These are phyloP conservation scores for Grosmannia huntii DNA, from an alignment of 2,329 filamentous ascomycete species.

Conservation along the genomic window DNA sequence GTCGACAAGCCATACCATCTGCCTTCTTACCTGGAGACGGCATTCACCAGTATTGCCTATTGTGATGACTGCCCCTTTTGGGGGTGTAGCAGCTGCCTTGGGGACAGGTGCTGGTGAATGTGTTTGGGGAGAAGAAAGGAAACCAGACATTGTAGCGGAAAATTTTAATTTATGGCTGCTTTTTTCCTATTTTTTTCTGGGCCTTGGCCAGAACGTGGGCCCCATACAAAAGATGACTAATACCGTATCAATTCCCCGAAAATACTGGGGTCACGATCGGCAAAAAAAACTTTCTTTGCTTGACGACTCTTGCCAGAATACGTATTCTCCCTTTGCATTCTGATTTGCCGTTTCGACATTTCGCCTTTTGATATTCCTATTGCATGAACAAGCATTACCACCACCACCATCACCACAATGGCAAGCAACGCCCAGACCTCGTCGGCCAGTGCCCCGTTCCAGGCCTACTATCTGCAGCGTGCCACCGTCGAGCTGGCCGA, in stretches of 20 bases:
- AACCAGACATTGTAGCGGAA: background rate
- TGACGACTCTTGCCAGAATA: background rate
- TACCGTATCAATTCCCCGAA: background rate
- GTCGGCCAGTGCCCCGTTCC: constrained; percentile 30
- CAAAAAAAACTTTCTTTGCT: background rate
- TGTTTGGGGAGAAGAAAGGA: background rate
- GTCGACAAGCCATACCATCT: background rate
- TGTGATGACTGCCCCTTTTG: background rate
- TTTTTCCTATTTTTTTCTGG: background rate
- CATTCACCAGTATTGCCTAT: background rate
- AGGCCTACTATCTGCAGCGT: constrained; percentile 55
- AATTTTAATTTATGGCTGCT: background rate
- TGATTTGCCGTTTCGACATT: background rate
- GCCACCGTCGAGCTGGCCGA: constrained; percentile 59
- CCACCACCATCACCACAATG: background rate
- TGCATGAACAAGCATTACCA: background rate
- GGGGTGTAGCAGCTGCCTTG: background rate
- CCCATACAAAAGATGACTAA: background rate
- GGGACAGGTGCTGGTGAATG: background rate
- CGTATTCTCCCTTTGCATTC: background rate
- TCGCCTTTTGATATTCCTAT: background rate
- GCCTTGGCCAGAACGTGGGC: background rate
- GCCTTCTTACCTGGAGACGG: background rate
- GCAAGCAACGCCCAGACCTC: background rate
- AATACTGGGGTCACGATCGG: background rate